phyloP scores from a whole-genome alignment of 2,329 filamentous ascomycete species.

The Sarocladium strictum region DNA sequence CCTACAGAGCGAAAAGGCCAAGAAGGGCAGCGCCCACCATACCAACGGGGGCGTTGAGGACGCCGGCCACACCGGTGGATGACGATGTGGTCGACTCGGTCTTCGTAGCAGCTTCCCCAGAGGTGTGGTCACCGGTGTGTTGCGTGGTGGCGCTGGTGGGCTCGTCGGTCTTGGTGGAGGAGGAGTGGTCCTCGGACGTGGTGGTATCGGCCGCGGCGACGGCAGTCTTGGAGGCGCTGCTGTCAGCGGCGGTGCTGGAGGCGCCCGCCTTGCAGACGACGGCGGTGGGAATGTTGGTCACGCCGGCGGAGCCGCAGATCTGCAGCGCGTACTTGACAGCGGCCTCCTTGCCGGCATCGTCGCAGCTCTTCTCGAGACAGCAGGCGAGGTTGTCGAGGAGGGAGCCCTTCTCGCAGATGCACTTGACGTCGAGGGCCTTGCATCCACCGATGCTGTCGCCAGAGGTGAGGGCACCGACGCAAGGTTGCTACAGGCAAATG shows the following conservation, averaged over 20 bases:
- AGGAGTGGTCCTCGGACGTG: conserved; percentile 8
- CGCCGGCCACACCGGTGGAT: conserved; percentile 8
- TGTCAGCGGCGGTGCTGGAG: background rate
- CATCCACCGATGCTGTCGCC: conserved; percentile 31
- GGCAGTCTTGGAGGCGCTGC: background rate
- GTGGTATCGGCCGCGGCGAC: background rate
- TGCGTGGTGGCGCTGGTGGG: background rate
- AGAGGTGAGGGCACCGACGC: conserved; percentile 26
- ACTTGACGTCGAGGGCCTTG: conserved; percentile 30
- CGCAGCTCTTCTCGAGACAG: conserved; percentile 32
- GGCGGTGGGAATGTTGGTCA: conserved; percentile 26
- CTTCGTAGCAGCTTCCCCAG: background rate
- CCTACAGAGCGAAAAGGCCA: background rate
- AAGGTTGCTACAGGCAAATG: conserved; percentile 16
- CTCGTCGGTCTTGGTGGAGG: background rate
- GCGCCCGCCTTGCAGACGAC: conserved; percentile 27
- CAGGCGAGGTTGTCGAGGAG: conserved; percentile 36
- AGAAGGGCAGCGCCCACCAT: conserved; percentile 8
- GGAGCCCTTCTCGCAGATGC: conserved; percentile 34
- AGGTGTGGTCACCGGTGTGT: no score
- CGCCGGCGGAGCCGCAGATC: conserved; percentile 31
- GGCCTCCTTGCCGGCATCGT: conserved; percentile 22
- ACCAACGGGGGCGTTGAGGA: conserved; percentile 3
- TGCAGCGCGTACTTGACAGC: conserved; percentile 31
- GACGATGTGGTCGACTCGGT: background rate